Evolutionary conservation across 2,329 filamentous ascomycete genomes (phyloP).

Genomic region (Verticillium albo-atrum): DNA sequence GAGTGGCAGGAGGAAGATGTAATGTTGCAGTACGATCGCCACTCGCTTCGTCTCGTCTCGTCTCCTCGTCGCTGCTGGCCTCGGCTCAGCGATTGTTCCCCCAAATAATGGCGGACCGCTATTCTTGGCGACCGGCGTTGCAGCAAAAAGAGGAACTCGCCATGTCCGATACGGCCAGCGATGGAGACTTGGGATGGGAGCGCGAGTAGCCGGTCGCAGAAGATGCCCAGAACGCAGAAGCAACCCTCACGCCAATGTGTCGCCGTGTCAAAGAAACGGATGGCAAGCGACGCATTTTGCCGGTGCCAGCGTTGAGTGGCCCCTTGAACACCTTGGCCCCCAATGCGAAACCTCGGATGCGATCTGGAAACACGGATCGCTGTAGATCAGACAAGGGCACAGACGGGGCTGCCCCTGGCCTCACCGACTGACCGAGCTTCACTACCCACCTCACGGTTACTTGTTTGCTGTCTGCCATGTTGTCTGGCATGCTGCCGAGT

Average conservation of each 20-base stretch:
- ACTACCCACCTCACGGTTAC: no score
- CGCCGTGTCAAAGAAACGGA: not conserved
- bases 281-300: not conserved
- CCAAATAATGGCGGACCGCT: not conserved
- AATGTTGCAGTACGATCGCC: not conserved
- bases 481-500: no score
- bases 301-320: not conserved
- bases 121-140: not conserved
- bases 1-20: not conserved
- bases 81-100: not conserved
- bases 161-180: not conserved
- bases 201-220: not conserved
- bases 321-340: not conserved
- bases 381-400: constrained; percentile 1
- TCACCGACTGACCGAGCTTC: not conserved
- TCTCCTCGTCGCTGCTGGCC: not conserved
- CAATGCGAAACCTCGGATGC: constrained; percentile 1
- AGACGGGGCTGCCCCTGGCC: no score
- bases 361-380: not conserved
- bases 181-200: constrained; percentile 1
- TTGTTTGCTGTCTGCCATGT: no score
- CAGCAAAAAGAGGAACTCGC: not conserved
- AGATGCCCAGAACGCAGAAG: not conserved
- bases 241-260: not conserved
- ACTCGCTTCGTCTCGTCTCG: not conserved